Evolutionary conservation across 75 land plant genomes (phyloP), one percentile per base, ranked within the genome.

Genomic region (Isoetes taiwanensis): DNA sequence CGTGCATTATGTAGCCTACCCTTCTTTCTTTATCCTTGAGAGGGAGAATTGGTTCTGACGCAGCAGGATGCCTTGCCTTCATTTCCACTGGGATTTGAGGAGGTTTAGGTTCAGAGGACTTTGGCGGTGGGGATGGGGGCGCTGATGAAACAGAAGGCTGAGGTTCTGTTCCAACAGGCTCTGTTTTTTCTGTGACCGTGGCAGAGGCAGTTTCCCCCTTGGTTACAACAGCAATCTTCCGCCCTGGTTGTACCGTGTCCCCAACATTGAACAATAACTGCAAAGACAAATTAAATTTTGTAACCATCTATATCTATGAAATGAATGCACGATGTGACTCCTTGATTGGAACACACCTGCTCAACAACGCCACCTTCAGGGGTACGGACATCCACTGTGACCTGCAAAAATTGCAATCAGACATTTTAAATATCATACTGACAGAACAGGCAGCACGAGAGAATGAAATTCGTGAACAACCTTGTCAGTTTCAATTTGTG

Each of bases 401-500:
- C 96, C 98, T 91, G 65, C 17, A 42, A 57, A 17, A 26, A 3
- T 32, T 55, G 17, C 32, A 37, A 67, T 17, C 37, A 65, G 1
- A 43, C 16, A 6, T 48, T 38, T 30, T 29, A 42, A 32, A 24
- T 17, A 11, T 48, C 16, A 10, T 14, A 37, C 39, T 58, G 12
- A 58, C 34, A 58, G 24, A n/a, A n/a, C n/a, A 2, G 9, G 16
- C 2, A 31, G 26, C 59, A 23, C 34, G 2, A 42, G 8, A 30
- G 53, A 52, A 42, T 31, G 12, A n/a, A 33, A 38, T 17, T 2
- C 28, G 30, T 35, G 5, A 41, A 6, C 8, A n/a, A 90, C 99
- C 96, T 94, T 94, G 66, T 94, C 99, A 17, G 96, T 94, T 72
- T 94, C 99, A 73, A 94, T 62, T 67, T 94, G 99, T 34, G 96